A percentile compares a stretch with the other conserved stretches of the same genome.
These are phyloP conservation scores for Lineolata rhizophorae DNA, from an alignment of 495 filamentous ascomycete species.

Conservation along the genomic window DNA sequence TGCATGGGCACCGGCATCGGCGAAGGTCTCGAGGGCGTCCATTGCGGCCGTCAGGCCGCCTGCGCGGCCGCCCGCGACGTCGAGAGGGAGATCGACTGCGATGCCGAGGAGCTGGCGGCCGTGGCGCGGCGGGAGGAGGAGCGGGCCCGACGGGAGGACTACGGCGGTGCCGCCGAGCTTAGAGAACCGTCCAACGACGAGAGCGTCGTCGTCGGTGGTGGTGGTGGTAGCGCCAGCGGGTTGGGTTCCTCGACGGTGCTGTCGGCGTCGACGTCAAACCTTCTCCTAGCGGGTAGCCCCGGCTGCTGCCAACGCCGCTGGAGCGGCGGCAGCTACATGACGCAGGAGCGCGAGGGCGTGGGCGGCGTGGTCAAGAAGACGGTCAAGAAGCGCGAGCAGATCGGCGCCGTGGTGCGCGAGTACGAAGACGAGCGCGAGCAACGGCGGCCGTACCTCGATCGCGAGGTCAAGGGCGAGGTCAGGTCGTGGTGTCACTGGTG, in stretches of 20 bases:
- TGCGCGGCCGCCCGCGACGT: constrained; percentile 50
- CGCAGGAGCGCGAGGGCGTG: constrained; percentile 73
- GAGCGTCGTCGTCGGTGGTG: too few relatives aligned
- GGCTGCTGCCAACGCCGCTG: too few relatives aligned
- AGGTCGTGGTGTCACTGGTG: constrained; percentile 53
- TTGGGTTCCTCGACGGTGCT: too few relatives aligned
- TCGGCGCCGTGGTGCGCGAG: constrained; percentile 65
- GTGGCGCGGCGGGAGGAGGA: too few relatives aligned
- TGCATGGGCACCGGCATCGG: constrained; percentile 73
- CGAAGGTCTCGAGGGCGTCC: constrained; percentile 67
- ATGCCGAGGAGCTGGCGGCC: not conserved
- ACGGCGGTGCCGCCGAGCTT: too few relatives aligned
- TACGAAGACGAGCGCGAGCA: constrained; percentile 41
- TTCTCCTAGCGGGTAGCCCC: too few relatives aligned
- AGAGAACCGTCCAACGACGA: too few relatives aligned
- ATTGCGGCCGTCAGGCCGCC: constrained; percentile 46
- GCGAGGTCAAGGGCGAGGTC: constrained; percentile 31
- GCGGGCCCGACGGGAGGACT: too few relatives aligned
- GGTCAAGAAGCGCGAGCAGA: constrained; percentile 45
- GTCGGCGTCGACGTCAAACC: not conserved
- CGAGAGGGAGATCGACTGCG: constrained; percentile 1
- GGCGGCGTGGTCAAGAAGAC: constrained; percentile 71
- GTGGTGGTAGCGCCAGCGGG: too few relatives aligned
- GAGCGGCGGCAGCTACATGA: constrained; percentile 42
- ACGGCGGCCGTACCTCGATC: constrained; percentile 26